Percentiles rank a stretch among this genome's conserved stretches.
Conservation (phyloP, 345 rosid genomes). For the Arabis alpina region DNA sequence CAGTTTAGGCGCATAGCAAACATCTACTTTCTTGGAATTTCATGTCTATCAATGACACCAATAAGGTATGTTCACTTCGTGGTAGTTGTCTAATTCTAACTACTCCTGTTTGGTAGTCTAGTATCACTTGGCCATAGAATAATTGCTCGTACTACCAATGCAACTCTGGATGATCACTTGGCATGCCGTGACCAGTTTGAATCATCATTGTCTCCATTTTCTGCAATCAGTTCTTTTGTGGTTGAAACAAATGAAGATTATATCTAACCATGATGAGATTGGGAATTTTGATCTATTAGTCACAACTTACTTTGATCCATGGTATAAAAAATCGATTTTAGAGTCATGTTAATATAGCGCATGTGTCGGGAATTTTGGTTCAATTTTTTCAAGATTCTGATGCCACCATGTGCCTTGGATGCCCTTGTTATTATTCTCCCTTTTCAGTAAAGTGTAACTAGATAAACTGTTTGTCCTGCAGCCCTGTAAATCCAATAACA, state of each 20-base stretch:
- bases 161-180: background rate
- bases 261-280: conserved; percentile 12
- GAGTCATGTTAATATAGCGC: background rate
- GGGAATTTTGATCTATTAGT: background rate
- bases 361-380: background rate
- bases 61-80: conserved; percentile 64
- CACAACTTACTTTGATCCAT: background rate
- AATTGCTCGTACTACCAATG: background rate
- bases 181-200: conserved; percentile 1
- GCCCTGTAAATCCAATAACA: conserved; percentile 92
- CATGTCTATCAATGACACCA: conserved; percentile 91
- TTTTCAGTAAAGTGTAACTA: conserved; percentile 17
- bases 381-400: background rate
- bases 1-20: conserved; percentile 99
- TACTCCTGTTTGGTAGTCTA: conserved; percentile 21
- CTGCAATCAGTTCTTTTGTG: background rate
- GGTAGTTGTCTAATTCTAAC: background rate
- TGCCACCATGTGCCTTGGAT: background rate
- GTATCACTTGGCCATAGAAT: conserved; percentile 11
- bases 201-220: background rate
- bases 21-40: conserved; percentile 89
- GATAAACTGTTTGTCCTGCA: conserved; percentile 50
- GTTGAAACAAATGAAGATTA: conserved; percentile 3
- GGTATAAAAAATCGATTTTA: background rate
- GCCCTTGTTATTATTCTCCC: conserved; percentile 9